A percentile compares a stretch with the other conserved stretches of the same genome.
Conservation (phyloP, 192 early-diverging fungal species). For the Coemansia sp. region DNA sequence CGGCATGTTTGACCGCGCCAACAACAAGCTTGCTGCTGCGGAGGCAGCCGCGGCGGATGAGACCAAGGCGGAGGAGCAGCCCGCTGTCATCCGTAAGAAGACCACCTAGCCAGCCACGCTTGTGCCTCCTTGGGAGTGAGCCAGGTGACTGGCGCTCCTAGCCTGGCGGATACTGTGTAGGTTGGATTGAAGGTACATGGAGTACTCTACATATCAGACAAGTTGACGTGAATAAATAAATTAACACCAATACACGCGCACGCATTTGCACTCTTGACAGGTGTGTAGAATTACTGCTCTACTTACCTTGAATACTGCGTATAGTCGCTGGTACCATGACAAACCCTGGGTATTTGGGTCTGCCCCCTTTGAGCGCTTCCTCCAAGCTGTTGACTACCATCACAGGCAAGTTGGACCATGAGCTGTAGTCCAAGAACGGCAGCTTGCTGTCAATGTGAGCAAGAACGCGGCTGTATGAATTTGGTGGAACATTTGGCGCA, state of each 20-base stretch:
- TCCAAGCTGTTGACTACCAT: constrained; percentile 46
- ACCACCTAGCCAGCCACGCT: not conserved
- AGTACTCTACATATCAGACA: constrained; percentile 18
- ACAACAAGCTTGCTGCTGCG: constrained; percentile 6
- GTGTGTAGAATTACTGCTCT: no score
- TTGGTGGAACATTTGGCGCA: constrained; percentile 28
- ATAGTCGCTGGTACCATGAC: constrained; percentile 25
- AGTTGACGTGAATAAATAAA: not conserved
- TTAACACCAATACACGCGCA: not conserved
- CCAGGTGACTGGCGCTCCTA: constrained; percentile 4
- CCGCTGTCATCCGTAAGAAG: not conserved
- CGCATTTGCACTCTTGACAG: not conserved
- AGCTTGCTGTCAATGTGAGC: constrained; percentile 33
- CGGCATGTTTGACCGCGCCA: constrained; percentile 54
- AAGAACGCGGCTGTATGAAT: constrained; percentile 11
- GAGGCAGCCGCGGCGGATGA: not conserved
- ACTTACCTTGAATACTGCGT: constrained; percentile 13
- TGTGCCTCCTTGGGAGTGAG: not conserved
- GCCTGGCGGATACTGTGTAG: constrained; percentile 13
- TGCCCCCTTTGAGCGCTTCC: constrained; percentile 17
- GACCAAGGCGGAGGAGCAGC: not conserved
- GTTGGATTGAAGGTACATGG: constrained; percentile 16
- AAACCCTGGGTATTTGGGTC: constrained; percentile 39
- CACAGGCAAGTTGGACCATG: constrained; percentile 41
- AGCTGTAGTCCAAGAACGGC: constrained; percentile 29